Evolutionary conservation across 306 rosid genomes (phyloP).

Genomic region (Glycine latifolia): DNA sequence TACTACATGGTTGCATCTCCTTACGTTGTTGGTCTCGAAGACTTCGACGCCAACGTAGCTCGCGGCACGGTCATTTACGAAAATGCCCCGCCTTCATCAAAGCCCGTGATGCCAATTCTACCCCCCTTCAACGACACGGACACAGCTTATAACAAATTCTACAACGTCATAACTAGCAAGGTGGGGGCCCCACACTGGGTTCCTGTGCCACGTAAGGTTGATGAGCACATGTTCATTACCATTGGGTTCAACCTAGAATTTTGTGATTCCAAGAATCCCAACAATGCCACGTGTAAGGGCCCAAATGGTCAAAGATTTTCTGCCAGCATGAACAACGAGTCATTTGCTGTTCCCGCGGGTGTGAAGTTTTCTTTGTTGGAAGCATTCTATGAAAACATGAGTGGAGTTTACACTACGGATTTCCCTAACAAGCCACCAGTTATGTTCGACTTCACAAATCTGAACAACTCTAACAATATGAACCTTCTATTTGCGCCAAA

Average conservation of each 20-base stretch:
- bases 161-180: neutral
- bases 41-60: neutral
- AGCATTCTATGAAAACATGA: neutral
- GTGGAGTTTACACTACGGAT: constrained; percentile 11
- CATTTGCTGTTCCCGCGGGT: too few species aligned
- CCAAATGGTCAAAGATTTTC: neutral
- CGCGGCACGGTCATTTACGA: neutral
- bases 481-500: constrained; percentile 49
- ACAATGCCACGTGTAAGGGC: neutral
- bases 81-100: neutral
- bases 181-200: neutral
- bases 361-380: too few species aligned
- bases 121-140: neutral
- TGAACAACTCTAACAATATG: neutral
- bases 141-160: neutral
- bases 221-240: neutral
- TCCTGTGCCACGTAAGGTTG: neutral
- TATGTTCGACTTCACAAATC: constrained; percentile 54
- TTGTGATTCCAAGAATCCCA: neutral
- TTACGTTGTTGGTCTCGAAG: neutral
- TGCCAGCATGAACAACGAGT: neutral
- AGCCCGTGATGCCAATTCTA: neutral
- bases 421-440: constrained; percentile 60
- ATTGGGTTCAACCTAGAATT: neutral
- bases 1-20: constrained; percentile 66